phyloP scores from a whole-genome alignment of 2,329 filamentous ascomycete genomes.

The Fusarium globosum region DNA sequence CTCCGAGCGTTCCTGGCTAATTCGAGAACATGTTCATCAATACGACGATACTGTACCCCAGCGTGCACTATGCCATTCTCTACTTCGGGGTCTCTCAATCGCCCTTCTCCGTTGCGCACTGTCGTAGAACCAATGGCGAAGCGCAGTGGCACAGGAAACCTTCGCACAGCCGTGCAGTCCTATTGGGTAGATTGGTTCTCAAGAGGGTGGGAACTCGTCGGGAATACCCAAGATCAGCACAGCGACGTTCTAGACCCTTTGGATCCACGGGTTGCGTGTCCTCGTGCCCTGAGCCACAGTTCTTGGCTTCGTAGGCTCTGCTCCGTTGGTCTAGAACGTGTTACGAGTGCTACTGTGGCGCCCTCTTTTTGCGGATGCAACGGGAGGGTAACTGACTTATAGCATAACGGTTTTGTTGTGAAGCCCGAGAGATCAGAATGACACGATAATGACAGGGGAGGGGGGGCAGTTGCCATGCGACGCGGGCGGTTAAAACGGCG shows the following conservation, averaged over 20 bases:
- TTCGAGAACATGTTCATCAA: not conserved
- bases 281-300: constrained; percentile 42
- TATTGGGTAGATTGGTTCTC: not conserved
- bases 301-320: constrained; percentile 6
- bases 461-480: not conserved
- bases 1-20: constrained; percentile 20
- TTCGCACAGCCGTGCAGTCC: not conserved
- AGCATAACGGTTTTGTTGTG: constrained; percentile 23
- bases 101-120: constrained; percentile 14
- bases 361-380: constrained; percentile 13
- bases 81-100: not conserved
- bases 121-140: constrained; percentile 15
- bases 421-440: constrained; percentile 3
- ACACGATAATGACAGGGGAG: constrained; percentile 4
- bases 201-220: constrained; percentile 34
- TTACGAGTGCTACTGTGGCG: constrained; percentile 20
- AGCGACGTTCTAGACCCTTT: constrained; percentile 20
- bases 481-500: not conserved
- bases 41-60: not conserved
- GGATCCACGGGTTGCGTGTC: constrained; percentile 13
- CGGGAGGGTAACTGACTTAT: constrained; percentile 5
- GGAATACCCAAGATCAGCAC: constrained; percentile 34
- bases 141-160: not conserved
- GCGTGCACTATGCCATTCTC: not conserved
- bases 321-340: constrained; percentile 29